These are phyloP conservation scores for Kwoniella sp. DNA, from an alignment of 768 basidiomycete species.

Conservation along the genomic window DNA sequence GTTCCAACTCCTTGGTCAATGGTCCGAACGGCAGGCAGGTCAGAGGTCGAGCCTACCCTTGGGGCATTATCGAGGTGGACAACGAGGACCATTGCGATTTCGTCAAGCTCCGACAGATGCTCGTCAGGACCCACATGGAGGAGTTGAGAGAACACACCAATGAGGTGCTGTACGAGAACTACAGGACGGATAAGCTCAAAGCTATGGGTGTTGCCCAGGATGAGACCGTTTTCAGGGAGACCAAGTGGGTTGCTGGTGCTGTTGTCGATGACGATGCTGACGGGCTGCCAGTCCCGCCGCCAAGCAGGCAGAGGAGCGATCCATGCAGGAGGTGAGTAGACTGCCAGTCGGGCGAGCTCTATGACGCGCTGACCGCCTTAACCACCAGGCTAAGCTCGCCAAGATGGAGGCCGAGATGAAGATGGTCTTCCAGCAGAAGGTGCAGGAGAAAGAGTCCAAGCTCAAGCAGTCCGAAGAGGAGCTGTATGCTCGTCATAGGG, in stretches of 20 bases:
- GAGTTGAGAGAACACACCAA: constrained; percentile 97
- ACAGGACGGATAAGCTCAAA: constrained; percentile 90
- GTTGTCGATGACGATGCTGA: neutral
- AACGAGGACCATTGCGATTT: constrained; percentile 99
- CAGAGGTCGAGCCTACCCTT: constrained; percentile 92
- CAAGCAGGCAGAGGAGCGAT: constrained; percentile 90
- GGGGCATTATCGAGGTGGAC: constrained; percentile 99
- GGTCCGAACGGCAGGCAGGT: constrained; percentile 86
- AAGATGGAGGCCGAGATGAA: constrained; percentile 94
- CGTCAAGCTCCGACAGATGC: constrained; percentile 98
- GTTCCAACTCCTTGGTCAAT: constrained; percentile 75
- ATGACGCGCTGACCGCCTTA: neutral
- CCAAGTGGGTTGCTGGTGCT: constrained; percentile 71
- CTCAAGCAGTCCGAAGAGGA: constrained; percentile 99
- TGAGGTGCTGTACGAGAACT: constrained; percentile 93
- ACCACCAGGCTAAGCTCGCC: constrained; percentile 69
- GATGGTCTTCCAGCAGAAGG: constrained; percentile 99
- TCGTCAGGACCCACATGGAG: constrained; percentile 98
- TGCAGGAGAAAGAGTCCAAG: constrained; percentile 98
- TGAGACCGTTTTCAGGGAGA: constrained; percentile 95
- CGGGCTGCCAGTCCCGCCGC: constrained; percentile 70
- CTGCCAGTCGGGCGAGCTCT: no score
- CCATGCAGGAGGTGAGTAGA: constrained; percentile 68
- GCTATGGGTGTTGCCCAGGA: constrained; percentile 99
- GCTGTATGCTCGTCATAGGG: constrained; percentile 94